Evolutionary conservation across 305 asterid species (phyloP).

Genomic region (Rubia peregrina): DNA sequence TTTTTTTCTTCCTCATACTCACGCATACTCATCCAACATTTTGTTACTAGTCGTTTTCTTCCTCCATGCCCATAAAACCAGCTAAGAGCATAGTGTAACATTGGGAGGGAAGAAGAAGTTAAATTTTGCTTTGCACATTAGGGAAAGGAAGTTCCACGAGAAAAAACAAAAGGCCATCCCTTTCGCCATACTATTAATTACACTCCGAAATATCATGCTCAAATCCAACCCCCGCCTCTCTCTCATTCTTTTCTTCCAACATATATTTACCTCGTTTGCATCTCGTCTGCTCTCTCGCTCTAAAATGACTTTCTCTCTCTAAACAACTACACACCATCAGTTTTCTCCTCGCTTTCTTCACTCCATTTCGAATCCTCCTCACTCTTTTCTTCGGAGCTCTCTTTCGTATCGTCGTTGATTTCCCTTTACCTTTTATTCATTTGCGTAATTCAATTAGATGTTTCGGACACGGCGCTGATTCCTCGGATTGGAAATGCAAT

Average conservation of each 20-base stretch:
- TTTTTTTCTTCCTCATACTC: background rate
- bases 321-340: background rate
- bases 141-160: background rate
- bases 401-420: background rate
- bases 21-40: background rate
- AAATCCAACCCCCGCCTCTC: conserved; percentile 49
- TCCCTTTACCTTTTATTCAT: background rate
- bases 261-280: conserved; percentile 25
- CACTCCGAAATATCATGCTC: conserved; percentile 27
- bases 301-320: conserved; percentile 12
- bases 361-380: conserved; percentile 17
- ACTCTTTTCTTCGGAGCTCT: conserved; percentile 3
- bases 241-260: conserved; percentile 3
- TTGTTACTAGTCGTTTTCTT: background rate
- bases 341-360: conserved; percentile 9
- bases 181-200: conserved; percentile 24
- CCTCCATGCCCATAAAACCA: background rate
- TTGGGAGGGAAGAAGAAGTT: background rate
- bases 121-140: background rate
- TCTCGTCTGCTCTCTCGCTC: conserved; percentile 16
- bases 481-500: conserved; percentile 47
- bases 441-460: conserved; percentile 17
- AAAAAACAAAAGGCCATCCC: conserved; percentile 29
- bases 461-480: conserved; percentile 27
- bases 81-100: background rate